Conservation (phyloP, 768 basidiomycete genomes). For the Russula lepida region DNA sequence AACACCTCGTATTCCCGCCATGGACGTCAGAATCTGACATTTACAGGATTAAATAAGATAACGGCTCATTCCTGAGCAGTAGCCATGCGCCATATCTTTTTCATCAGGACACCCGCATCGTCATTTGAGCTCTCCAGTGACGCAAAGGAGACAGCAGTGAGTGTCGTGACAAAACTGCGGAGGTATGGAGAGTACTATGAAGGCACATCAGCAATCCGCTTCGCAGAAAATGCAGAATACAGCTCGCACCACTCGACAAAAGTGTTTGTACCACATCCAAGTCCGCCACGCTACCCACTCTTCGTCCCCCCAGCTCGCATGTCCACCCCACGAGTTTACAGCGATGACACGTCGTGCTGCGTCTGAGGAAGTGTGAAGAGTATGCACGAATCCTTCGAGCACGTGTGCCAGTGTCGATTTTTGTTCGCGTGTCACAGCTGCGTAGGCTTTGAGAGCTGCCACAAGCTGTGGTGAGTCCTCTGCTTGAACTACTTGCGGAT, state of each 20-base stretch:
- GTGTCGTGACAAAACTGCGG: slow-evolving; percentile 62
- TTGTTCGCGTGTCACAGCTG: slow-evolving; percentile 68
- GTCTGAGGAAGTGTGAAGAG: slow-evolving; percentile 29
- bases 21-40: neutral
- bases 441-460: slow-evolving; percentile 65
- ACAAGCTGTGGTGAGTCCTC: slow-evolving; percentile 60
- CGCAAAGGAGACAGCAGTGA: slow-evolving; percentile 60
- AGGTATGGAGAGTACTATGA: slow-evolving; percentile 71
- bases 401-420: slow-evolving; percentile 63
- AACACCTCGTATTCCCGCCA: neutral
- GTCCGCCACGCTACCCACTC: slow-evolving; percentile 84
- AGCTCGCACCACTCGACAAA: slow-evolving; percentile 63
- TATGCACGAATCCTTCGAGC: slow-evolving; percentile 63
- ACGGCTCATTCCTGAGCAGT: slow-evolving; percentile 43
- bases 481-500: slow-evolving; percentile 38
- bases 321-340: slow-evolving; percentile 62
- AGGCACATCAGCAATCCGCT: neutral
- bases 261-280: slow-evolving; percentile 89
- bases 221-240: neutral
- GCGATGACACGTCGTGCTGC: slow-evolving; percentile 49
- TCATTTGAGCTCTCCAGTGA: slow-evolving; percentile 52
- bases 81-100: slow-evolving; percentile 62
- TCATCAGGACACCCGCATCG: slow-evolving; percentile 49
- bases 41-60: neutral
- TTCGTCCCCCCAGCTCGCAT: slow-evolving; percentile 57